These are phyloP conservation scores for Solanum infundibuliforme DNA, from an alignment of 257 asterid genomes.

Conservation along the genomic window DNA sequence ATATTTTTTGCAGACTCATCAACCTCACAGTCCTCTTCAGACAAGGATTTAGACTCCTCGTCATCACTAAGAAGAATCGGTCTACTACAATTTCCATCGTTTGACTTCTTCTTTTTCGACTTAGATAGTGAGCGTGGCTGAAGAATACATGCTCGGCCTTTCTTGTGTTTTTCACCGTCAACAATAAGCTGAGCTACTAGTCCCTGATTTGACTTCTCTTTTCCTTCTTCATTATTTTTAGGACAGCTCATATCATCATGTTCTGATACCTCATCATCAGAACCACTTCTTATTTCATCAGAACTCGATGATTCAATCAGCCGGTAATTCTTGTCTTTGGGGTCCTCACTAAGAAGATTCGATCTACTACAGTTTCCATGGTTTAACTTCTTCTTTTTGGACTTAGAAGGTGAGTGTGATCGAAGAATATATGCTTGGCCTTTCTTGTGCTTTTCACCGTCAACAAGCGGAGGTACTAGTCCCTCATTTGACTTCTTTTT, in stretches of 20 bases:
- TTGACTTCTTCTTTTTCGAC: background rate
- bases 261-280: background rate
- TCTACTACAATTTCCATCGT: background rate
- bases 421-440: background rate
- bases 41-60: background rate
- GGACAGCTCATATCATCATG: background rate
- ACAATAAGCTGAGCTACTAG: background rate
- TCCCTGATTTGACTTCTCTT: background rate
- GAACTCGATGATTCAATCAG: background rate
- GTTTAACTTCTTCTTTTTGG: background rate
- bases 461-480: background rate
- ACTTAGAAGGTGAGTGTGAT: slow-evolving; percentile 1
- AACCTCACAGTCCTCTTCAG: background rate
- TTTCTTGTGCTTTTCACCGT: background rate
- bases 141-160: background rate
- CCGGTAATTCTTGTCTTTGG: background rate
- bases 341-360: background rate
- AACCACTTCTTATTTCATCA: background rate
- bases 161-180: background rate
- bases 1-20: background rate
- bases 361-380: background rate
- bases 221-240: background rate
- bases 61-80: background rate
- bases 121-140: slow-evolving; percentile 4
- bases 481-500: background rate